Conservation (phyloP, 2,329 filamentous ascomycete genomes). For the Cryphonectria carpinicola region DNA sequence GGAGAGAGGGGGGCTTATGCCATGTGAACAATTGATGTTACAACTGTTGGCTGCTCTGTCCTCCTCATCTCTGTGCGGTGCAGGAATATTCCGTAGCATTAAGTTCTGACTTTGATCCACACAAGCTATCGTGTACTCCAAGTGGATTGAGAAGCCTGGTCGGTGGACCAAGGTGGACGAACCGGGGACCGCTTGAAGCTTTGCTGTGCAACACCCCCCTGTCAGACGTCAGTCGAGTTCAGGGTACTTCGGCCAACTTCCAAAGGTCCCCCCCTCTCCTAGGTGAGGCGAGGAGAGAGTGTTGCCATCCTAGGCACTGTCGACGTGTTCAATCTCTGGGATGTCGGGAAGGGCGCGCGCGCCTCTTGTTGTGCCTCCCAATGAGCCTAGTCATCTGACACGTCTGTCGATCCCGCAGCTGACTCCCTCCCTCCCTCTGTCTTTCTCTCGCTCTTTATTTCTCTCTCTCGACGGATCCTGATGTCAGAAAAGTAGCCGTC, state of each 20-base stretch:
- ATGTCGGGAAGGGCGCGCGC: background rate
- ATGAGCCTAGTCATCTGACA: background rate
- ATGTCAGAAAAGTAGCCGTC: constrained; percentile 17
- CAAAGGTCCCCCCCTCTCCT: background rate
- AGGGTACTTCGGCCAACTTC: constrained; percentile 7
- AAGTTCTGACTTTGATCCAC: constrained; percentile 9
- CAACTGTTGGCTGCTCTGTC: background rate
- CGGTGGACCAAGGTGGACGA: background rate
- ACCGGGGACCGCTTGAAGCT: background rate
- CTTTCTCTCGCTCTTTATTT: background rate
- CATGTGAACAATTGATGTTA: background rate
- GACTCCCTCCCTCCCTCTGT: too few species aligned
- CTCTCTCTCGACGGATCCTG: background rate
- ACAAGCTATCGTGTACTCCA: constrained; percentile 5
- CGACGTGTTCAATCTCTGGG: background rate
- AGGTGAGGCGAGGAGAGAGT: background rate
- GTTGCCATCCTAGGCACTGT: background rate
- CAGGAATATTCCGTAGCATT: background rate
- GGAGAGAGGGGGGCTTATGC: background rate
- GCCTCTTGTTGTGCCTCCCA: background rate
- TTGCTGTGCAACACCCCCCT: background rate
- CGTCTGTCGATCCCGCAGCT: background rate
- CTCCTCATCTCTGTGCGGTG: background rate
- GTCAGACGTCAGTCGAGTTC: background rate
- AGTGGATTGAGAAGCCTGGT: constrained; percentile 5